Conservation (phyloP, 495 filamentous ascomycete genomes). For the Penicillium cinerascens region DNA sequence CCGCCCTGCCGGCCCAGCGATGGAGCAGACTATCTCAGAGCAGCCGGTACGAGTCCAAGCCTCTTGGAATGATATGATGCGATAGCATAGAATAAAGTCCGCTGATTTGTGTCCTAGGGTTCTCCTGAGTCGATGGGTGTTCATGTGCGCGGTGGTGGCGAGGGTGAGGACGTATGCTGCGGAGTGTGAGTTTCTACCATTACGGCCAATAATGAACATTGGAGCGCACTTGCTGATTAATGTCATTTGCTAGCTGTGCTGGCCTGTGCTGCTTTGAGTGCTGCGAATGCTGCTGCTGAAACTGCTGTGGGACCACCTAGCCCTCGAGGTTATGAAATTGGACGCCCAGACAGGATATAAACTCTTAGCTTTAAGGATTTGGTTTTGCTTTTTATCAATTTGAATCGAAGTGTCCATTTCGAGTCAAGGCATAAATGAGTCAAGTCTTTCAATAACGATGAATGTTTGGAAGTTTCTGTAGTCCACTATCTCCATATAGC, state of each 20-base stretch:
- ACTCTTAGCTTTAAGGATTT: too few species aligned
- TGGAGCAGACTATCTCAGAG: conserved; percentile 1
- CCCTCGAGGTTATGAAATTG: too few species aligned
- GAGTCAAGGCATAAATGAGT: too few species aligned
- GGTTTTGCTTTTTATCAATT: too few species aligned
- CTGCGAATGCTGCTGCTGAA: conserved; percentile 12
- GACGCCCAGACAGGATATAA: too few species aligned
- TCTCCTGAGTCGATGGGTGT: conserved; percentile 8
- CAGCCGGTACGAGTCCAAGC: not conserved
- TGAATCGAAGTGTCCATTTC: too few species aligned
- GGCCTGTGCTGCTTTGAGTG: conserved; percentile 18
- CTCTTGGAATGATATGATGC: not conserved
- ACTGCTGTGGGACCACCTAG: too few species aligned
- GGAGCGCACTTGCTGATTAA: too few species aligned
- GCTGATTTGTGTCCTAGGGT: conserved; percentile 1
- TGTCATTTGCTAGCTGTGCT: conserved; percentile 11
- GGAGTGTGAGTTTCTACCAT: conserved; percentile 12
- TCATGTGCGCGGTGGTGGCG: conserved; percentile 17
- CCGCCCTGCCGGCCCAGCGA: not conserved
- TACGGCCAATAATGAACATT: not conserved
- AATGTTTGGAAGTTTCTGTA: too few species aligned
- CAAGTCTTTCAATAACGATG: too few species aligned
- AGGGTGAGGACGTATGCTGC: conserved; percentile 14
- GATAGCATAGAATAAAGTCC: not conserved
- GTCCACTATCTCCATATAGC: too few species aligned